Evolutionary conservation across 2,329 filamentous ascomycete species (phyloP).

Genomic region (Sporothrix schenckii): DNA sequence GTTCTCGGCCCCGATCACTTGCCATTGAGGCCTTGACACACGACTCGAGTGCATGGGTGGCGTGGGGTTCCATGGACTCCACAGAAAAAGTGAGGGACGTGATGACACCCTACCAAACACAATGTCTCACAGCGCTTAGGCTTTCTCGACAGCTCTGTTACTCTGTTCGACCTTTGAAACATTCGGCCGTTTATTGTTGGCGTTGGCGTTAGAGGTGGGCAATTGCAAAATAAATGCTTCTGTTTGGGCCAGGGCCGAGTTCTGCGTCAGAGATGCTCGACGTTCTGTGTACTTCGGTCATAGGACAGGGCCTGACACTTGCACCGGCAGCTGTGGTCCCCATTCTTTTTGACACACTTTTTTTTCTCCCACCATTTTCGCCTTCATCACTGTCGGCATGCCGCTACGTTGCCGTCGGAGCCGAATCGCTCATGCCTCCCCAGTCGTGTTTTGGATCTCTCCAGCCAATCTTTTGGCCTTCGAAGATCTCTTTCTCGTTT

Average conservation of each 20-base stretch:
- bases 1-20: too few relatives aligned
- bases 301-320: not conserved
- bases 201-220: not conserved
- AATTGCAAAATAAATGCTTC: not conserved
- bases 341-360: not conserved
- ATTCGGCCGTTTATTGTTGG: not conserved
- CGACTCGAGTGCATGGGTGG: not conserved
- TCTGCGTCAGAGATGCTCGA: not conserved
- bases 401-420: conserved; percentile 11
- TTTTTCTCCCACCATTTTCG: conserved; percentile 8
- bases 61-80: conserved; percentile 5
- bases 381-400: not conserved
- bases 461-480: conserved; percentile 7
- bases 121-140: not conserved
- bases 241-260: not conserved
- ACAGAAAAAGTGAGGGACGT: too few relatives aligned
- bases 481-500: conserved; percentile 11
- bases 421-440: conserved; percentile 23
- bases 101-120: not conserved
- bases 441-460: conserved; percentile 1
- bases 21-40: too few relatives aligned
- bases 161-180: conserved; percentile 12
- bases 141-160: not conserved
- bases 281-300: not conserved
- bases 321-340: not conserved